Evolutionary conservation across 148 eudicot species (phyloP).

Genomic region (Limonium bicolor): DNA sequence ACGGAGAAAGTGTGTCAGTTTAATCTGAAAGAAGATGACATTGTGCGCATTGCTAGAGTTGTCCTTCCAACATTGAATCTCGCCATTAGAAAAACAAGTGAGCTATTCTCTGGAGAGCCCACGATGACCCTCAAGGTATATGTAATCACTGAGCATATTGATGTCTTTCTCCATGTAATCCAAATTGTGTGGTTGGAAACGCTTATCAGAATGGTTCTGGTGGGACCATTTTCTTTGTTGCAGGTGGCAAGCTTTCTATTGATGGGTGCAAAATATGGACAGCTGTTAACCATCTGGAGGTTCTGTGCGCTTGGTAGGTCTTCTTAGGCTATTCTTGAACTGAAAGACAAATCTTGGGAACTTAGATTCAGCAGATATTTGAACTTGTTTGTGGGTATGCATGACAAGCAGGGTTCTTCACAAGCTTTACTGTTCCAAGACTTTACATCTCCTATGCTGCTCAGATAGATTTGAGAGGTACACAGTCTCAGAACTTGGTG

Average conservation of each 20-base stretch:
- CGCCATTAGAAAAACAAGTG: slow-evolving; percentile 34
- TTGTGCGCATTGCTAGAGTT: slow-evolving; percentile 41
- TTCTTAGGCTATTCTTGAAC: background rate
- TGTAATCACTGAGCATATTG: background rate
- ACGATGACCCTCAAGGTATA: slow-evolving; percentile 82
- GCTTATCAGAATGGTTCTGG: background rate
- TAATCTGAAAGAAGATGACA: slow-evolving; percentile 59
- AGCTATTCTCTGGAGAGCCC: slow-evolving; percentile 91
- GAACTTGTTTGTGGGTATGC: background rate
- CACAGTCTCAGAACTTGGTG: background rate
- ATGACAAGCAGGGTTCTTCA: slow-evolving; percentile 78
- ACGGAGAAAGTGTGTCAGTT: slow-evolving; percentile 14
- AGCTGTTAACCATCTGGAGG: slow-evolving; percentile 60
- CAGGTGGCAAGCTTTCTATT: slow-evolving; percentile 63
- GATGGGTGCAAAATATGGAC: slow-evolving; percentile 79
- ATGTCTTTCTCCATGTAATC: background rate
- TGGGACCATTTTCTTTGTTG: background rate
- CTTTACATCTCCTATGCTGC: slow-evolving; percentile 43
- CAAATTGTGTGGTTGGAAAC: background rate
- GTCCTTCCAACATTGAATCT: slow-evolving; percentile 64
- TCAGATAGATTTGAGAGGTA: slow-evolving; percentile 43
- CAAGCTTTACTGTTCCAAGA: slow-evolving; percentile 73
- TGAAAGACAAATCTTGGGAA: background rate
- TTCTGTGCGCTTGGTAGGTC: slow-evolving; percentile 64
- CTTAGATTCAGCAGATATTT: background rate